Percentiles rank a stretch among this genome's conserved stretches.
These are phyloP conservation scores for Chaetoceros muelleri DNA, from an alignment of 108 stramenopile genomes.

Conservation along the genomic window DNA sequence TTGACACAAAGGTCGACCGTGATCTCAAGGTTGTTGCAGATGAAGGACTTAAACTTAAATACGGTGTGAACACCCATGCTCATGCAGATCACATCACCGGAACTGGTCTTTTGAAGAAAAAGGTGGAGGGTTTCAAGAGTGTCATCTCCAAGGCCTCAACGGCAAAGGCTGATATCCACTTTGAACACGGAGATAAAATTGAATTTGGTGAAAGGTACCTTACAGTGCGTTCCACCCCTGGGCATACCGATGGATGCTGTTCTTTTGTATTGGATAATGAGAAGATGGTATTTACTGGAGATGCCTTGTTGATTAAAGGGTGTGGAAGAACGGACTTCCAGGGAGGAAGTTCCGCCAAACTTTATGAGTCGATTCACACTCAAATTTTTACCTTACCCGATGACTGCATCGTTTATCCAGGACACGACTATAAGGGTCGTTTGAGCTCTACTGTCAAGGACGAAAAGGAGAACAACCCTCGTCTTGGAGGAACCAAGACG, in stretches of 20 bases:
- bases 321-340: conserved; percentile 86
- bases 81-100: conserved; percentile 89
- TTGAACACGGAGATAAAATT: conserved; percentile 55
- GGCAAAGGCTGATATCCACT: conserved; percentile 56
- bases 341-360: conserved; percentile 49
- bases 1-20: conserved; percentile 71
- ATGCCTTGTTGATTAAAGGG: conserved; percentile 69
- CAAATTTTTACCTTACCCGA: conserved; percentile 78
- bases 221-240: conserved; percentile 65
- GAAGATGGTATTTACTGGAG: conserved; percentile 84
- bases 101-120: conserved; percentile 52
- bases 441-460: conserved; percentile 48
- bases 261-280: conserved; percentile 67
- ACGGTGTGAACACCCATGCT: conserved; percentile 71
- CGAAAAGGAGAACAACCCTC: conserved; percentile 62
- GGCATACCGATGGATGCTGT: conserved; percentile 84
- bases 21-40: conserved; percentile 51
- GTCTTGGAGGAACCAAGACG: conserved; percentile 45
- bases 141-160: conserved; percentile 59
- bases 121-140: conserved; percentile 44
- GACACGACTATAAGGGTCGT: conserved; percentile 79
- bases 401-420: conserved; percentile 69
- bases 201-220: conserved; percentile 57
- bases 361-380: conserved; percentile 55
- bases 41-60: conserved; percentile 61